phyloP scores from a whole-genome alignment of 2,329 filamentous ascomycete genomes.

The Neonectria coccinea region DNA sequence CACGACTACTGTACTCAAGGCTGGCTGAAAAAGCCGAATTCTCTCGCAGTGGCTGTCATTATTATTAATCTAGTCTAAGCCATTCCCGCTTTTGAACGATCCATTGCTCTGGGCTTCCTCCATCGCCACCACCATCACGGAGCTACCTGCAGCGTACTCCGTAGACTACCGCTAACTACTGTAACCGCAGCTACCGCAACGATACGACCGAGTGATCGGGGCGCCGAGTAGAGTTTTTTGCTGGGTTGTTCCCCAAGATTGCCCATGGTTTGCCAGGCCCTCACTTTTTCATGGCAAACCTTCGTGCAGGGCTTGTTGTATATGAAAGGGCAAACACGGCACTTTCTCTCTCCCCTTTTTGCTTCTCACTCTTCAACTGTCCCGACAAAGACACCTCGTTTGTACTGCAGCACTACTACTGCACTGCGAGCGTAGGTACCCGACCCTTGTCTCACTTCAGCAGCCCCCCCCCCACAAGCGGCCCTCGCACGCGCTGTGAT shows the following conservation, averaged over 20 bases:
- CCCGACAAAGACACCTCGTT: not conserved
- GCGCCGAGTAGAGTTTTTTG: not conserved
- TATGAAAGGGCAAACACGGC: not conserved
- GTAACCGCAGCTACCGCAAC: not conserved
- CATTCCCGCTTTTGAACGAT: not conserved
- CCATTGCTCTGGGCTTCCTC: not conserved
- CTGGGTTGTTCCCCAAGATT: not conserved
- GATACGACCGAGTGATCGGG: not conserved
- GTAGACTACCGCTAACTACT: not conserved
- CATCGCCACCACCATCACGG: not conserved
- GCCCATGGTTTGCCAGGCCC: not conserved
- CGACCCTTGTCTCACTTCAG: slow-evolving; percentile 6
- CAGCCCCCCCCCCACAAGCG: slow-evolving; percentile 5
- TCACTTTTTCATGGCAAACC: not conserved
- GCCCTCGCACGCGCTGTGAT: slow-evolving; percentile 10
- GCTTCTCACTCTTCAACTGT: not conserved
- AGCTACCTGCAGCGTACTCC: not conserved
- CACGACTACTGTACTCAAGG: not conserved
- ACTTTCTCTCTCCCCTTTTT: not conserved
- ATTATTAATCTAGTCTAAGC: not conserved
- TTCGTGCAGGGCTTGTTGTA: not conserved
- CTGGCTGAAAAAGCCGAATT: not conserved
- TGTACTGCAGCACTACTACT: slow-evolving; percentile 9
- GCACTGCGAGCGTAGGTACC: not conserved
- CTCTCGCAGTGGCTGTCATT: not conserved